These are phyloP conservation scores for Balakata baccata DNA, from an alignment of 345 rosid species.

Conservation along the genomic window DNA sequence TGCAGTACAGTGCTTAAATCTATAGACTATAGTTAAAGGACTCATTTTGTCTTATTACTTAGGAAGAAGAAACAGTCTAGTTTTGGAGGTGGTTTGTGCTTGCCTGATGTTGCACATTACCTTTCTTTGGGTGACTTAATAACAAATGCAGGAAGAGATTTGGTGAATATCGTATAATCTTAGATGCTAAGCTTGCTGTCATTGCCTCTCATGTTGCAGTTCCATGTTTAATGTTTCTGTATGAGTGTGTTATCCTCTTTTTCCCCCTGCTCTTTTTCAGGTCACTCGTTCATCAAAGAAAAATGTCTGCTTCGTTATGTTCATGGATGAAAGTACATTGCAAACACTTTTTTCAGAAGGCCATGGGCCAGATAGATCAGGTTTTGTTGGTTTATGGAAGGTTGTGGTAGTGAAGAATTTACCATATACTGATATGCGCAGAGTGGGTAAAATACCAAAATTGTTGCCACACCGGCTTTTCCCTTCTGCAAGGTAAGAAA, in stretches of 20 bases:
- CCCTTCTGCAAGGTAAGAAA: slow-evolving; percentile 88
- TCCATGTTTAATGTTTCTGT: neutral
- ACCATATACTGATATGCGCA: slow-evolving; percentile 85
- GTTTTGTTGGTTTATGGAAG: slow-evolving; percentile 94
- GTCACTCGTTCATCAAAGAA: slow-evolving; percentile 80
- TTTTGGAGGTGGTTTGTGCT: neutral
- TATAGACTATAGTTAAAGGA: neutral
- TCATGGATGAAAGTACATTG: slow-evolving; percentile 76
- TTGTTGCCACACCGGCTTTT: slow-evolving; percentile 84
- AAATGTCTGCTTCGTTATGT: slow-evolving; percentile 97
- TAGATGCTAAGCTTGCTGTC: neutral
- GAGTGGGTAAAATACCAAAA: slow-evolving; percentile 96
- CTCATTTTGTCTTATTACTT: neutral
- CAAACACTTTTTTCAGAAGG: slow-evolving; percentile 78
- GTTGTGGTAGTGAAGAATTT: slow-evolving; percentile 83
- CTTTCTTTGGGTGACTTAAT: neutral
- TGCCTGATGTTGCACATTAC: neutral
- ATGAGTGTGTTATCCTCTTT: neutral
- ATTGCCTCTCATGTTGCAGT: neutral
- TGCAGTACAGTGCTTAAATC: neutral
- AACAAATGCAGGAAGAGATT: neutral
- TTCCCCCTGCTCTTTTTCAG: slow-evolving; percentile 35
- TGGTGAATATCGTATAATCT: neutral
- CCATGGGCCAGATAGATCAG: slow-evolving; percentile 64
- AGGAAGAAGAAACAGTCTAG: neutral